A percentile compares a stretch with the other conserved stretches of the same genome.
Conservation (phyloP, 148 eudicot genomes). For the Cornus suecica region DNA sequence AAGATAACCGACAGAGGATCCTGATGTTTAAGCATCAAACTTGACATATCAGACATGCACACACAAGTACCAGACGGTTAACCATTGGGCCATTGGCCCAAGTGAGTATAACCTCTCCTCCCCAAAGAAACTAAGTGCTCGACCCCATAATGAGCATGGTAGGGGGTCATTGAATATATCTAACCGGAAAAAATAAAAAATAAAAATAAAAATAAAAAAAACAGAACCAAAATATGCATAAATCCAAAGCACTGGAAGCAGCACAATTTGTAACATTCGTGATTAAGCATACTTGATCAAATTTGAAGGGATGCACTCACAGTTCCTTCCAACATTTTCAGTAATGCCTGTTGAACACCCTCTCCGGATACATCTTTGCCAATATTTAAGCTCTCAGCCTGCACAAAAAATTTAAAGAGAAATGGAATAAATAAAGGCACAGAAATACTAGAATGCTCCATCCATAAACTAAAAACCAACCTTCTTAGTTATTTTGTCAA, state of each 20-base stretch:
- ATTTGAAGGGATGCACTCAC: conserved; percentile 20
- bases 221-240: no score
- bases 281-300: background rate
- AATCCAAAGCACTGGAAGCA: conserved; percentile 1
- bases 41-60: background rate
- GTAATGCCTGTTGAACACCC: conserved; percentile 46
- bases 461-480: conserved; percentile 20
- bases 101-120: no score
- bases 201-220: no score
- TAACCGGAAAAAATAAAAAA: no score
- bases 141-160: no score
- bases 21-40: conserved; percentile 7
- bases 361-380: conserved; percentile 50
- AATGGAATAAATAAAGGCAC: background rate
- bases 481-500: conserved; percentile 43
- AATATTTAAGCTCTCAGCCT: conserved; percentile 38
- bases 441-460: background rate
- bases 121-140: no score
- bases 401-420: background rate
- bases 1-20: background rate
- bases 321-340: conserved; percentile 50
- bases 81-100: no score
- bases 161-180: no score
- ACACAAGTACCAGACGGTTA: background rate
- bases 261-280: background rate